These are phyloP conservation scores for Aechmea fasciata DNA, from an alignment of 176 grass and related monocot species.

Conservation along the genomic window DNA sequence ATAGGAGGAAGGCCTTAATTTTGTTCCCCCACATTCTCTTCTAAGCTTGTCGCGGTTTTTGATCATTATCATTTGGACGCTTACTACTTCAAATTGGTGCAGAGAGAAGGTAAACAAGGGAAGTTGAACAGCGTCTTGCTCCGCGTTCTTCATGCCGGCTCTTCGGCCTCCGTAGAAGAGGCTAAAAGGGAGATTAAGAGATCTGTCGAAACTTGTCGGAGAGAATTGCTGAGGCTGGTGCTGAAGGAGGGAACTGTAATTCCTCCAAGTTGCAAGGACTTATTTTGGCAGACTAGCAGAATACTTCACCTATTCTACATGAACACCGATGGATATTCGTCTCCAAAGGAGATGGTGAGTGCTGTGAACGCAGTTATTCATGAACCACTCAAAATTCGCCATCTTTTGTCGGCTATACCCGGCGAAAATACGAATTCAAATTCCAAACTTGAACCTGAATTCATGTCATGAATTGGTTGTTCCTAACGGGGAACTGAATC, in stretches of 20 bases:
- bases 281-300: slow-evolving; percentile 19
- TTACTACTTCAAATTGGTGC: background rate
- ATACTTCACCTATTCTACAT: slow-evolving; percentile 9
- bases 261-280: slow-evolving; percentile 16
- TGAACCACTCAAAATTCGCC: slow-evolving; percentile 9
- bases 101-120: slow-evolving; percentile 18
- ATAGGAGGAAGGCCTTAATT: background rate
- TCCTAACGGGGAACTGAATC: too few relatives aligned
- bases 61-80: background rate
- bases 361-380: slow-evolving; percentile 16
- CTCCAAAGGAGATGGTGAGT: slow-evolving; percentile 9
- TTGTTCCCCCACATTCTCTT: background rate
- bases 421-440: background rate
- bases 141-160: background rate
- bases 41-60: background rate
- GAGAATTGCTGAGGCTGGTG: slow-evolving; percentile 12
- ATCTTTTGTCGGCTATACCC: background rate
- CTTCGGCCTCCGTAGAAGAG: slow-evolving; percentile 11
- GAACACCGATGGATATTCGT: slow-evolving; percentile 11
- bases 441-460: too few relatives aligned
- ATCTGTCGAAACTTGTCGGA: background rate
- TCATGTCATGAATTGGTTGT: too few relatives aligned
- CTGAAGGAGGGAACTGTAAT: slow-evolving; percentile 10
- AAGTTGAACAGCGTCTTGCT: slow-evolving; percentile 7
- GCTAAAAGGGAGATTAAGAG: background rate